Evolutionary conservation across 2,329 filamentous ascomycete species (phyloP).

Genomic region (Pezicula rhizophila): DNA sequence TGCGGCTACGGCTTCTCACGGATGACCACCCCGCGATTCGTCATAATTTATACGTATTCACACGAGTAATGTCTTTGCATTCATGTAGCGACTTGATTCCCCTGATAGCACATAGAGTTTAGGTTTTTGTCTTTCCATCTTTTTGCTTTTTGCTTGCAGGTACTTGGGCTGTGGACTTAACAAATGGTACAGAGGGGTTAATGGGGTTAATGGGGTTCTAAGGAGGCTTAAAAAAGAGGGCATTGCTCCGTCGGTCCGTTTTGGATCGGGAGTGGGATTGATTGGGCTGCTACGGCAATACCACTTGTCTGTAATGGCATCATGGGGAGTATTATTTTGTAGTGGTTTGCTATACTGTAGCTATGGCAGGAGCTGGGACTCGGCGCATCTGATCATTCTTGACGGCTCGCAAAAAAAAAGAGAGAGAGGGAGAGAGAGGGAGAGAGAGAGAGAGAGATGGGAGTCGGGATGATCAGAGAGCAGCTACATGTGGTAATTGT

Average conservation of each 20-base stretch:
- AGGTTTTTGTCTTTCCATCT: neutral
- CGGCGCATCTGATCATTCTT: neutral
- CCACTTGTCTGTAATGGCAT: neutral
- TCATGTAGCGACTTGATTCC: conserved; percentile 5
- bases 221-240: neutral
- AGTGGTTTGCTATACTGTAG: neutral
- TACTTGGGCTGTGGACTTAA: neutral
- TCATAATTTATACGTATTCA: neutral
- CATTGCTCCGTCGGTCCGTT: neutral
- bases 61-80: neutral
- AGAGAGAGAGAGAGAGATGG: too few relatives aligned
- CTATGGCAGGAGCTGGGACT: neutral
- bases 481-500: too few relatives aligned
- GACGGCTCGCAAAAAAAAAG: too few relatives aligned
- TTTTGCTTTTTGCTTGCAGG: neutral
- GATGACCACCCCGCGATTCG: too few relatives aligned
- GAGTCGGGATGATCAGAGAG: too few relatives aligned
- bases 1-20: neutral
- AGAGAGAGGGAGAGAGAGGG: too few relatives aligned
- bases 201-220: neutral
- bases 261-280: neutral
- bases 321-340: neutral
- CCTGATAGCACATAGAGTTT: conserved; percentile 3
- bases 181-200: neutral
- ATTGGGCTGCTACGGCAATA: neutral